Conservation (phyloP, 768 basidiomycete genomes). For the Gelatoporia subvermispora region DNA sequence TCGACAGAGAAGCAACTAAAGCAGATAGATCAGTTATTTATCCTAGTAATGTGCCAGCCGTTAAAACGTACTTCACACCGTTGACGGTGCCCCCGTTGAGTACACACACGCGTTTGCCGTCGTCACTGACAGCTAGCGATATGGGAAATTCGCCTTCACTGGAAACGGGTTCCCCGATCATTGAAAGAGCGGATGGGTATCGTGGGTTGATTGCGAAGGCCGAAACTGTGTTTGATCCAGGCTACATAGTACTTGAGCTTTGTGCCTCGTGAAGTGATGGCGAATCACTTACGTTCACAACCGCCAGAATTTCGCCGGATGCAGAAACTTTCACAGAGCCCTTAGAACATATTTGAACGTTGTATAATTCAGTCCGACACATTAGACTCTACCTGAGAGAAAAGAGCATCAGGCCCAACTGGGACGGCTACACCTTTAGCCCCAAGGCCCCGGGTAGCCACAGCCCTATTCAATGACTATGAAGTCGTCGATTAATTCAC, state of each 20-base stretch:
- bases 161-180: slow-evolving; percentile 18
- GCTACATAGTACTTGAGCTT: neutral
- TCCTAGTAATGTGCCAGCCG: neutral
- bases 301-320: slow-evolving; percentile 16
- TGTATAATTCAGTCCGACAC: no score
- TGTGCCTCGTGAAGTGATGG: neutral
- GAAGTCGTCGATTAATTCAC: no score
- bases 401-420: slow-evolving; percentile 16
- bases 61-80: slow-evolving; percentile 32
- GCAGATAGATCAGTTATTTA: neutral
- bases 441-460: slow-evolving; percentile 15
- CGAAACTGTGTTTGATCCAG: slow-evolving; percentile 25
- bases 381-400: slow-evolving; percentile 11
- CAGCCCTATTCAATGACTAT: slow-evolving; percentile 14
- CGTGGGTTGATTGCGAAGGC: slow-evolving; percentile 21
- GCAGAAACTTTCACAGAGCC: slow-evolving; percentile 19
- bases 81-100: slow-evolving; percentile 42
- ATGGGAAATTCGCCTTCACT: slow-evolving; percentile 25
- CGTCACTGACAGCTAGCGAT: slow-evolving; percentile 17
- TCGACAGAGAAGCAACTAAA: slow-evolving; percentile 42
- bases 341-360: neutral
- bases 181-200: slow-evolving; percentile 17
- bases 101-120: slow-evolving; percentile 13
- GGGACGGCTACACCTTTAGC: slow-evolving; percentile 12
- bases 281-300: slow-evolving; percentile 13